Evolutionary conservation across 169 alveolate genomes (phyloP).

Genomic region (Eimeria maxima): DNA sequence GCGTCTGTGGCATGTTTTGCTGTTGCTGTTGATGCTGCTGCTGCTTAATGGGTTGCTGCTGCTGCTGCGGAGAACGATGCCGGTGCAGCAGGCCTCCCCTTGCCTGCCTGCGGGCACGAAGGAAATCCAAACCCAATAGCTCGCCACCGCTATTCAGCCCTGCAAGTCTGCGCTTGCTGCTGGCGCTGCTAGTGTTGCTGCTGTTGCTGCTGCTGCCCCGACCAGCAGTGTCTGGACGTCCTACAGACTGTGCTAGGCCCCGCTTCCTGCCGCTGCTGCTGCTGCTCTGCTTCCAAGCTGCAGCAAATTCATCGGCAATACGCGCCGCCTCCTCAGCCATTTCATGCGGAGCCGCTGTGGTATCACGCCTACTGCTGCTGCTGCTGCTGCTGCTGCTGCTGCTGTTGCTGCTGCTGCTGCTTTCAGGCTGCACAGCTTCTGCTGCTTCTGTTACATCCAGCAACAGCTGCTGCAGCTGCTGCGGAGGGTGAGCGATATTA

Average conservation of each 20-base stretch:
- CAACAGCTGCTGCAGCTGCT: constrained; percentile 45
- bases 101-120: constrained; percentile 49
- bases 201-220: background rate
- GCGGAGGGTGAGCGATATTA: background rate
- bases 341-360: constrained; percentile 38
- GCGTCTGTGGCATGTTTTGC: background rate
- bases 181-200: constrained; percentile 37
- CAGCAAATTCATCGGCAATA: constrained; percentile 56
- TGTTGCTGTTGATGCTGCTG: background rate
- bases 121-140: constrained; percentile 21
- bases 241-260: background rate
- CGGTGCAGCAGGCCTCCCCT: constrained; percentile 10
- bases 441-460: constrained; percentile 11
- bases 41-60: background rate
- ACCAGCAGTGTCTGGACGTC: background rate
- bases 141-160: background rate
- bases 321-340: constrained; percentile 61
- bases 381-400: constrained; percentile 1
- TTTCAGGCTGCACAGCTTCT: background rate
- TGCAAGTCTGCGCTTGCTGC: background rate
- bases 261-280: constrained; percentile 53
- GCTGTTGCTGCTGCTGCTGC: constrained; percentile 49
- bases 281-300: constrained; percentile 60
- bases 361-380: constrained; percentile 4
- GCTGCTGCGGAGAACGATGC: background rate